phyloP scores from a whole-genome alignment of 169 alveolate species.

The Theileria annulata region DNA sequence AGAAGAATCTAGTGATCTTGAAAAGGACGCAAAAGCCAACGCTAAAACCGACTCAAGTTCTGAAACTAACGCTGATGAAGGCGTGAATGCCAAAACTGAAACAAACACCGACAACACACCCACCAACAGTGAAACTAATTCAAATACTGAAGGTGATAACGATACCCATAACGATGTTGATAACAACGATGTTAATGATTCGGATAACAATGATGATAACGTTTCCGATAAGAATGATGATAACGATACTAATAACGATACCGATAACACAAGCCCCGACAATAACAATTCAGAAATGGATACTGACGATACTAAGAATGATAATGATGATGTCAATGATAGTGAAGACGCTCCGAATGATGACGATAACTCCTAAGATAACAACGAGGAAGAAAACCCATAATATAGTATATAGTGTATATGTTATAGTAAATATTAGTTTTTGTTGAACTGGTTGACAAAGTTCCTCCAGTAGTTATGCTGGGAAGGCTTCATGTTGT shows the following conservation, averaged over 20 bases:
- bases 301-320: background rate
- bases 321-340: background rate
- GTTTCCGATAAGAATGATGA: background rate
- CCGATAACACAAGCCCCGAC: background rate
- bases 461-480: conserved; percentile 51
- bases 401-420: background rate
- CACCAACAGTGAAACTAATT: background rate
- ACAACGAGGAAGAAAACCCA: background rate
- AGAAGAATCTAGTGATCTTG: background rate
- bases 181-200: too few species aligned
- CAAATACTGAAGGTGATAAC: background rate
- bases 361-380: background rate
- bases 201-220: background rate
- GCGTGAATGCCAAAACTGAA: background rate
- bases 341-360: background rate
- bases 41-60: background rate
- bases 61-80: background rate
- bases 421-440: background rate
- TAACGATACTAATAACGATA: background rate
- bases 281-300: background rate
- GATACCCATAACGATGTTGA: background rate
- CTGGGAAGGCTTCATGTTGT: conserved; percentile 34
- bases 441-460: conserved; percentile 16
- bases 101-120: background rate
- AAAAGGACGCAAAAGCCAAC: background rate